These are phyloP conservation scores for Linum usitatissimum DNA, from an alignment of 345 rosid species.

Conservation along the genomic window DNA sequence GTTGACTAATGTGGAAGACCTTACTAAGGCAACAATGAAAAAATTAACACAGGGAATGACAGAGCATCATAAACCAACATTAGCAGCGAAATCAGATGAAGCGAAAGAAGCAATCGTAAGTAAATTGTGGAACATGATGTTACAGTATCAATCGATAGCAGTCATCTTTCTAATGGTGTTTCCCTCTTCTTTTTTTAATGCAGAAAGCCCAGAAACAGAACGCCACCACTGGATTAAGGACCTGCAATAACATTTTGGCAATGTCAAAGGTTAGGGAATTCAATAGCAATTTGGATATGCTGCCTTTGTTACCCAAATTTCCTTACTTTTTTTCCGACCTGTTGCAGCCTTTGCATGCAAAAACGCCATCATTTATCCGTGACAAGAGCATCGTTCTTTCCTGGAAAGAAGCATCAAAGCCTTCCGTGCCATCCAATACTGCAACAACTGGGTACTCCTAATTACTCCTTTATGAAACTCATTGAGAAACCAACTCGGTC, in stretches of 20 bases:
- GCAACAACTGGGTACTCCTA: slow-evolving; percentile 43
- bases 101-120: slow-evolving; percentile 73
- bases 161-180: not conserved
- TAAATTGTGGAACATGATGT: slow-evolving; percentile 12
- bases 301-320: no score
- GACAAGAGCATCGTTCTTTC: slow-evolving; percentile 80
- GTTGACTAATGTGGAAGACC: slow-evolving; percentile 71
- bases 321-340: not conserved
- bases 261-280: slow-evolving; percentile 70
- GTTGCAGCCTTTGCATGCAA: slow-evolving; percentile 69
- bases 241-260: slow-evolving; percentile 89
- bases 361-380: slow-evolving; percentile 78
- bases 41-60: slow-evolving; percentile 89
- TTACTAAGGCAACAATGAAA: slow-evolving; percentile 83
- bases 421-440: slow-evolving; percentile 37
- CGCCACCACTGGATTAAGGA: slow-evolving; percentile 75
- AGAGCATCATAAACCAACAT: slow-evolving; percentile 91
- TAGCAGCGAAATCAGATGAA: slow-evolving; percentile 89
- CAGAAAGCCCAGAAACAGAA: slow-evolving; percentile 89
- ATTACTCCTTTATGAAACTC: not conserved
- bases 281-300: no score
- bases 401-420: slow-evolving; percentile 79
- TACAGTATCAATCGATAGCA: not conserved
- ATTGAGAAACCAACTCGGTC: not conserved
- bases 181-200: slow-evolving; percentile 3